Percentiles rank a stretch among this genome's conserved stretches.
Conservation (phyloP, 2,329 filamentous ascomycete species). For the Clarireedia sp. region DNA sequence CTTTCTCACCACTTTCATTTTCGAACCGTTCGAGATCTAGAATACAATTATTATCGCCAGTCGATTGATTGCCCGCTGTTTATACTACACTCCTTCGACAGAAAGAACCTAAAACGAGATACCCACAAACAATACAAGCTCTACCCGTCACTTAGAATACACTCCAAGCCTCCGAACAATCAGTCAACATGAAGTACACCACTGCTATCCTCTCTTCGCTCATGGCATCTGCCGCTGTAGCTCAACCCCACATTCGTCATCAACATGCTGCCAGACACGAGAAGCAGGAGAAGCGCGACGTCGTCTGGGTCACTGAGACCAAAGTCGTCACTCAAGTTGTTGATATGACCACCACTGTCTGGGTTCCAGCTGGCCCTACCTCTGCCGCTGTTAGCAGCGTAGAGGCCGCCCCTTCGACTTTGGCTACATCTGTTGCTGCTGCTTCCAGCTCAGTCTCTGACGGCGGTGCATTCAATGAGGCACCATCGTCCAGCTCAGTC, state of each 20-base stretch:
- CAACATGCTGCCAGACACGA: constrained; percentile 25
- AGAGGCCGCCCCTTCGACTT: constrained; percentile 8
- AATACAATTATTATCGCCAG: constrained; percentile 5
- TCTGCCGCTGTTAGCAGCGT: constrained; percentile 11
- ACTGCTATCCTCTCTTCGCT: constrained; percentile 25
- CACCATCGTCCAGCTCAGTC: background rate
- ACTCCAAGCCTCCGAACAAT: constrained; percentile 2
- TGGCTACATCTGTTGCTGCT: constrained; percentile 4
- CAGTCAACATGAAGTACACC: constrained; percentile 30
- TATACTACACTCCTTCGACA: constrained; percentile 2
- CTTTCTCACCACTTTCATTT: constrained; percentile 10
- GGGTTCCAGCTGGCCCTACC: constrained; percentile 30
- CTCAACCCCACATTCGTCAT: constrained; percentile 31
- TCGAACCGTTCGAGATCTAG: background rate
- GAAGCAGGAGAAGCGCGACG: constrained; percentile 20
- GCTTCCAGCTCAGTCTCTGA: constrained; percentile 4
- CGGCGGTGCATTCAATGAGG: background rate
- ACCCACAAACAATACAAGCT: background rate
- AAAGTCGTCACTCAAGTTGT: constrained; percentile 41
- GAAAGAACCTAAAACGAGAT: background rate
- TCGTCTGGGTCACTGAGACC: constrained; percentile 42
- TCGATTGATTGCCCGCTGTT: background rate
- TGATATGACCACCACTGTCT: constrained; percentile 31
- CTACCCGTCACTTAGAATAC: background rate
- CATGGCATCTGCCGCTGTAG: constrained; percentile 24